phyloP scores from a whole-genome alignment of 31 red algal genomes.

The Odonthalia washingtoniensis region DNA sequence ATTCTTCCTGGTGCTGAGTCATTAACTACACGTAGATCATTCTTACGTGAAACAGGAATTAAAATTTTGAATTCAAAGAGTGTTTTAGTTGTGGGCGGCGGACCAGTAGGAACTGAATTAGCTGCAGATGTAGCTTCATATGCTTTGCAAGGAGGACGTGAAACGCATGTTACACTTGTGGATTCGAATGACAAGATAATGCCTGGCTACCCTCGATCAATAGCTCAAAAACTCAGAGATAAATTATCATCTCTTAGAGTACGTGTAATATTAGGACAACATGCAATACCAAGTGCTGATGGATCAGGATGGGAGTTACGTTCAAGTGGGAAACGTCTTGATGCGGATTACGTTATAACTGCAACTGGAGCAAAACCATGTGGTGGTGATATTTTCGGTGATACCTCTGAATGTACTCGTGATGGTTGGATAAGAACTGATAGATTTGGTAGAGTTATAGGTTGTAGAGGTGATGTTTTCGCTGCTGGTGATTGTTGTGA shows the following conservation, averaged over 20 bases:
- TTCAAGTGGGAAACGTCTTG: constrained; percentile 33
- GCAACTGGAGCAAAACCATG: constrained; percentile 24
- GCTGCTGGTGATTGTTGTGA: constrained; percentile 70
- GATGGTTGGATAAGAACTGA: constrained; percentile 65
- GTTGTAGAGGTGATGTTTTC: constrained; percentile 50
- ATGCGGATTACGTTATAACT: constrained; percentile 42
- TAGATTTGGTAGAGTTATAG: constrained; percentile 48
- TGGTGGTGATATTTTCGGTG: constrained; percentile 4
- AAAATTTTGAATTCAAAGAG: constrained; percentile 1
- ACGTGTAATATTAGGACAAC: constrained; percentile 33
- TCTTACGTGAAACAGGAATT: constrained; percentile 29
- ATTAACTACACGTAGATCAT: constrained; percentile 4
- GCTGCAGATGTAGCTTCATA: constrained; percentile 55
- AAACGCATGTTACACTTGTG: constrained; percentile 57
- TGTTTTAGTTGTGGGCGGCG: constrained; percentile 58
- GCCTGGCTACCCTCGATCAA: constrained; percentile 39
- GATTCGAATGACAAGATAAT: constrained; percentile 51
- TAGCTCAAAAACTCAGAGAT: constrained; percentile 1
- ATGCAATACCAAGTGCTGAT: constrained; percentile 48
- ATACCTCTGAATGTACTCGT: constrained; percentile 13
- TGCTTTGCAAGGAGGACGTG: constrained; percentile 15
- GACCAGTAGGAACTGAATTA: constrained; percentile 60
- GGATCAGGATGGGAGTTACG: constrained; percentile 50
- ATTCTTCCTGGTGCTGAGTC: not conserved
- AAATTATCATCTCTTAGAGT: not conserved